phyloP scores from a whole-genome alignment of 768 basidiomycete species.

The Psilocybe tampanensis region DNA sequence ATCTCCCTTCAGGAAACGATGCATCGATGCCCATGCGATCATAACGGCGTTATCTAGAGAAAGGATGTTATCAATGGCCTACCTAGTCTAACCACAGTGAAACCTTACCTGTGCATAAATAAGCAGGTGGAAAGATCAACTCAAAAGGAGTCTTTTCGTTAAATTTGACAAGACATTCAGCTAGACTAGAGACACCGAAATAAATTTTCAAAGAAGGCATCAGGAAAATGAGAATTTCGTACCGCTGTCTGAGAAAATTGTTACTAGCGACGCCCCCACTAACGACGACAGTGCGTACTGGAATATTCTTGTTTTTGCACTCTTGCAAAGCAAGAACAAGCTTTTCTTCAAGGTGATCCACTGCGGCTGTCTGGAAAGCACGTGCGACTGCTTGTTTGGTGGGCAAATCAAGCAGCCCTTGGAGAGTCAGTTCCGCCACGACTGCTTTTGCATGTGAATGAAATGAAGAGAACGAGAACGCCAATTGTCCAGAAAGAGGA shows the following conservation, averaged over 20 bases:
- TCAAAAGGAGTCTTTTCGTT: slow-evolving; percentile 33
- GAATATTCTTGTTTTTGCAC: slow-evolving; percentile 44
- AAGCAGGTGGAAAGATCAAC: slow-evolving; percentile 73
- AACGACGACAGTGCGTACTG: slow-evolving; percentile 66
- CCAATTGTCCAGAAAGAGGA: slow-evolving; percentile 54
- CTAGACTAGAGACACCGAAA: slow-evolving; percentile 28
- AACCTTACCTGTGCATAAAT: slow-evolving; percentile 75
- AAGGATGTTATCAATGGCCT: background rate
- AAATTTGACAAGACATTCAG: slow-evolving; percentile 26
- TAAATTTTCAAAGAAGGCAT: background rate
- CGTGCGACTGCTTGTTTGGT: slow-evolving; percentile 57
- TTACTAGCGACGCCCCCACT: slow-evolving; percentile 97
- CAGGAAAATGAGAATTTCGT: slow-evolving; percentile 7
- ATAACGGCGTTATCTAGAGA: slow-evolving; percentile 90
- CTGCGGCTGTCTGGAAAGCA: slow-evolving; percentile 72
- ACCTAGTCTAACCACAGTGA: background rate
- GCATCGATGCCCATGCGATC: slow-evolving; percentile 93
- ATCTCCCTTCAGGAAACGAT: slow-evolving; percentile 68
- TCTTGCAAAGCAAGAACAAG: slow-evolving; percentile 52
- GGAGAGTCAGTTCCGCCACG: slow-evolving; percentile 44
- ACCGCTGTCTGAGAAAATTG: slow-evolving; percentile 66
- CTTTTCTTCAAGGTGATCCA: slow-evolving; percentile 77
- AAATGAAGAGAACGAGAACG: slow-evolving; percentile 82
- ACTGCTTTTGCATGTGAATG: slow-evolving; percentile 70
- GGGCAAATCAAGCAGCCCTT: slow-evolving; percentile 32